These are phyloP conservation scores for Oryza coarctata DNA, from an alignment of 176 grass and related monocot species.

Conservation along the genomic window DNA sequence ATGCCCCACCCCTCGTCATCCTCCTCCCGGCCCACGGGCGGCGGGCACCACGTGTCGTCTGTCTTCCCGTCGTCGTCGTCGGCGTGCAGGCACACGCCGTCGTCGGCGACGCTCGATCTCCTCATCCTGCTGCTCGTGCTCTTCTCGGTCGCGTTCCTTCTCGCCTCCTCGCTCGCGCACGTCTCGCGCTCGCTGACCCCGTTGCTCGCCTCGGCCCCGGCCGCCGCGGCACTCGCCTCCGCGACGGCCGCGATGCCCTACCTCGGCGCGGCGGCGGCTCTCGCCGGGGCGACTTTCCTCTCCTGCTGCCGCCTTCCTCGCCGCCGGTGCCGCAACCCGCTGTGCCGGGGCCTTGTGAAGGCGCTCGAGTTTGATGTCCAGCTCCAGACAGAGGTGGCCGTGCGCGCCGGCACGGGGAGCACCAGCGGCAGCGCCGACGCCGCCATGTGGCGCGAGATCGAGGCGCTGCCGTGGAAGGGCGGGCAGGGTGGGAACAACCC, in stretches of 20 bases:
- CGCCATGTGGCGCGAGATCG: constrained; percentile 91
- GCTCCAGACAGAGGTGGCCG: constrained; percentile 86
- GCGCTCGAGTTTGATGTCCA: constrained; percentile 92
- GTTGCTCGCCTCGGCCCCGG: constrained; percentile 44
- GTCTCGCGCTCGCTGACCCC: constrained; percentile 58
- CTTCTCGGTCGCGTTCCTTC: constrained; percentile 74
- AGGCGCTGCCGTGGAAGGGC: constrained; percentile 89
- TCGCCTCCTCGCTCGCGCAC: constrained; percentile 70
- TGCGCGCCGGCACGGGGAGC: constrained; percentile 38
- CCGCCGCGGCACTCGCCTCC: constrained; percentile 19
- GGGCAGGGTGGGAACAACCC: constrained; percentile 79
- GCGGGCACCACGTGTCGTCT: constrained; percentile 30
- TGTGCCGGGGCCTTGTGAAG: constrained; percentile 71
- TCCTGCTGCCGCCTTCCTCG: constrained; percentile 56
- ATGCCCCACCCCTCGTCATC: constrained; percentile 28
- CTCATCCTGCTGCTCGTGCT: constrained; percentile 86
- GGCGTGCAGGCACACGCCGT: constrained; percentile 70
- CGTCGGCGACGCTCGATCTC: constrained; percentile 88
- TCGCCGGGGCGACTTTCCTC: constrained; percentile 43
- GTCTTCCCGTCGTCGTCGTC: constrained; percentile 35
- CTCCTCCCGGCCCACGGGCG: constrained; percentile 28
- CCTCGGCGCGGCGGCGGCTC: constrained; percentile 36
- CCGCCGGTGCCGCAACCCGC: constrained; percentile 72
- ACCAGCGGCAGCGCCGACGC: constrained; percentile 48
- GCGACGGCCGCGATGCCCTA: constrained; percentile 44